A percentile compares a stretch with the other conserved stretches of the same genome.
Evolutionary conservation across 257 asterid genomes (phyloP).

Genomic region (Penstemon davidsonii): DNA sequence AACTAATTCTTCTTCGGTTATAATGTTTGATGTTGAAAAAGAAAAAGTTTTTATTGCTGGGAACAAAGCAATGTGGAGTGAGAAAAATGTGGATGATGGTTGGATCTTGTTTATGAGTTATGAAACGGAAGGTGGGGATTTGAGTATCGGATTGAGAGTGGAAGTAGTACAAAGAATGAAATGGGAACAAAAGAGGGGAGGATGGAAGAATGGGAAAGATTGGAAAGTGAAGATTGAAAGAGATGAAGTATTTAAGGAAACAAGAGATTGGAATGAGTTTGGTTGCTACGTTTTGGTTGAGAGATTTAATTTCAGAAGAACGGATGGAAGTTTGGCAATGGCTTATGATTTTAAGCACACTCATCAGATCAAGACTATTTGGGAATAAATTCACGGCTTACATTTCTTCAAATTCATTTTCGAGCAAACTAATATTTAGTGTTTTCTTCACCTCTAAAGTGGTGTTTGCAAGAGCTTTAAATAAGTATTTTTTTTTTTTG

Average conservation of each 20-base stretch:
- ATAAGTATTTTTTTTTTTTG: too few relatives aligned
- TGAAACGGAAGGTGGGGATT: slow-evolving; percentile 20
- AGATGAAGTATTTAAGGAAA: slow-evolving; percentile 33
- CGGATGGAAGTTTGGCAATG: slow-evolving; percentile 51
- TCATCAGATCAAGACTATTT: slow-evolving; percentile 40
- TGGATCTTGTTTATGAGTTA: slow-evolving; percentile 45
- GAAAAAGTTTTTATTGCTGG: slow-evolving; percentile 35
- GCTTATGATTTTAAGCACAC: slow-evolving; percentile 50
- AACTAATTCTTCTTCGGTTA: slow-evolving; percentile 30
- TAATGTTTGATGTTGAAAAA: slow-evolving; percentile 40
- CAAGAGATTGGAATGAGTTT: slow-evolving; percentile 37
- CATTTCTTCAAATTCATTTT: too few relatives aligned
- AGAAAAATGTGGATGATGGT: slow-evolving; percentile 28
- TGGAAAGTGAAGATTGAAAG: slow-evolving; percentile 33
- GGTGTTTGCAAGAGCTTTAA: too few relatives aligned
- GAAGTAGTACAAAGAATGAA: slow-evolving; percentile 58
- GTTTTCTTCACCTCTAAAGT: too few relatives aligned
- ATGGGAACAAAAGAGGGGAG: slow-evolving; percentile 58
- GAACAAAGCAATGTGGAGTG: slow-evolving; percentile 39
- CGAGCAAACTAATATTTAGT: too few relatives aligned
- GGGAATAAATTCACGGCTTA: slow-evolving; percentile 34
- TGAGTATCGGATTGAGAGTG: slow-evolving; percentile 46
- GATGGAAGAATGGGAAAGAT: slow-evolving; percentile 37
- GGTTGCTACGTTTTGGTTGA: slow-evolving; percentile 64
- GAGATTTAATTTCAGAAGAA: slow-evolving; percentile 53